phyloP scores from a whole-genome alignment of 2,329 filamentous ascomycete species.

The Aspergillus quadrilineatus region DNA sequence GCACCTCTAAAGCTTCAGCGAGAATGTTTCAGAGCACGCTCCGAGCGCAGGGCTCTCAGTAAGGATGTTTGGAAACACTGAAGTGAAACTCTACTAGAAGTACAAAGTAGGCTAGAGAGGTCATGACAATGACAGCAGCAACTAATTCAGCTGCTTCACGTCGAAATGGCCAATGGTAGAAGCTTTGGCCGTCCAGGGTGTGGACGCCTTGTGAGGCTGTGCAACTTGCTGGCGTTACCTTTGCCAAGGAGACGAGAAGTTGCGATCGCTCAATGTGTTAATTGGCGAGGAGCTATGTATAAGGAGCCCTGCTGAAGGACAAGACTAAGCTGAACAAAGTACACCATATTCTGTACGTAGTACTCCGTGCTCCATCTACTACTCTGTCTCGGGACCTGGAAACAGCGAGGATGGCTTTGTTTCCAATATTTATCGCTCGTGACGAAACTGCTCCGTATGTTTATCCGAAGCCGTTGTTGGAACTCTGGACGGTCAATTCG shows the following conservation, averaged over 20 bases:
- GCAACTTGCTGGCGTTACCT: neutral
- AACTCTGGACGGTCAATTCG: neutral
- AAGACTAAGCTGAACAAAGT: neutral
- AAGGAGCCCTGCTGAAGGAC: neutral
- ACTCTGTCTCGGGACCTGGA: neutral
- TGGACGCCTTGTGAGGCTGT: slow-evolving; percentile 7
- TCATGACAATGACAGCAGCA: neutral
- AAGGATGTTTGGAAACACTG: slow-evolving; percentile 10
- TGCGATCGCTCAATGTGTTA: neutral
- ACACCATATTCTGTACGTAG: neutral
- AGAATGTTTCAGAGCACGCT: neutral
- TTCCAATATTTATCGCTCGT: too few relatives aligned
- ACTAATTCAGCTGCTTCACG: neutral
- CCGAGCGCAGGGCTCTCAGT: neutral
- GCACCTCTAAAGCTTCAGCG: neutral
- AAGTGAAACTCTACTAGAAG: slow-evolving; percentile 6
- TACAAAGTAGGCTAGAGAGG: neutral
- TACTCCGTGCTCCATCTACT: neutral
- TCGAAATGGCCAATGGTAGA: neutral
- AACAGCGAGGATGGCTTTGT: too few relatives aligned
- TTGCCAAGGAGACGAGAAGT: neutral
- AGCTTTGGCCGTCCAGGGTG: neutral
- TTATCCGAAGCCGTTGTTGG: neutral
- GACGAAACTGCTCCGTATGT: neutral
- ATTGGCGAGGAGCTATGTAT: neutral